A percentile compares a stretch with the other conserved stretches of the same genome.
Conservation (phyloP, 1,139 yeast genomes). For the Blastobotrys proliferans region DNA sequence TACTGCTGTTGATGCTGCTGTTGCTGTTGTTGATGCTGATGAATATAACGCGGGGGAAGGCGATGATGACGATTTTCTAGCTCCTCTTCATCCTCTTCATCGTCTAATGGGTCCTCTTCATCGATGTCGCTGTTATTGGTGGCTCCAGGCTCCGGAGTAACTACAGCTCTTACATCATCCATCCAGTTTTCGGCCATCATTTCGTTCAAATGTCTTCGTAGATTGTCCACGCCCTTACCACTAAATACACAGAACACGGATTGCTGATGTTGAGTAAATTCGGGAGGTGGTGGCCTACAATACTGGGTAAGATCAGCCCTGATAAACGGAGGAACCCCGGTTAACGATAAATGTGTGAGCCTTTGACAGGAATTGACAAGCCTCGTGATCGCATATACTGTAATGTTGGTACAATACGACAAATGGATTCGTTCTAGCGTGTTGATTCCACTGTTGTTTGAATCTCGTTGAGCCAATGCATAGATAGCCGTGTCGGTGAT, state of each 20-base stretch:
- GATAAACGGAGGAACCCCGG: constrained; percentile 87
- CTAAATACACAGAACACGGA: constrained; percentile 89
- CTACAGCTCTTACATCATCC: constrained; percentile 1
- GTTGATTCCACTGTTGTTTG: constrained; percentile 33
- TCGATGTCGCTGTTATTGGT: too few relatives aligned
- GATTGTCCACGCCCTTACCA: constrained; percentile 77
- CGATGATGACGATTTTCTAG: not conserved
- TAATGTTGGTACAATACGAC: constrained; percentile 81
- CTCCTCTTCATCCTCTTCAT: constrained; percentile 2
- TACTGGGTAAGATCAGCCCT: constrained; percentile 79
- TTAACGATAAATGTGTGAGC: constrained; percentile 83
- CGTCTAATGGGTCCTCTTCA: not conserved
- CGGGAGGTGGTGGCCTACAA: constrained; percentile 94
- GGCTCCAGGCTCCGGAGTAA: too few relatives aligned
- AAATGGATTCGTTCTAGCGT: constrained; percentile 88
- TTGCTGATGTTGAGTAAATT: constrained; percentile 83
- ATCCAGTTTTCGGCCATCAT: constrained; percentile 8
- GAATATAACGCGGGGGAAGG: not conserved
- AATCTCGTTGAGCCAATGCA: constrained; percentile 60
- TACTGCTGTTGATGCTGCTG: not conserved
- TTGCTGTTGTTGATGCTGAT: not conserved
- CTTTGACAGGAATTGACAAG: constrained; percentile 78
- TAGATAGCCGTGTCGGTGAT: constrained; percentile 84
- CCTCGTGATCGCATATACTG: constrained; percentile 42
- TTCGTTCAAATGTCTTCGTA: constrained; percentile 56